Evolutionary conservation across 2,329 filamentous ascomycete species (phyloP).

Genomic region (Colletotrichum navitas): DNA sequence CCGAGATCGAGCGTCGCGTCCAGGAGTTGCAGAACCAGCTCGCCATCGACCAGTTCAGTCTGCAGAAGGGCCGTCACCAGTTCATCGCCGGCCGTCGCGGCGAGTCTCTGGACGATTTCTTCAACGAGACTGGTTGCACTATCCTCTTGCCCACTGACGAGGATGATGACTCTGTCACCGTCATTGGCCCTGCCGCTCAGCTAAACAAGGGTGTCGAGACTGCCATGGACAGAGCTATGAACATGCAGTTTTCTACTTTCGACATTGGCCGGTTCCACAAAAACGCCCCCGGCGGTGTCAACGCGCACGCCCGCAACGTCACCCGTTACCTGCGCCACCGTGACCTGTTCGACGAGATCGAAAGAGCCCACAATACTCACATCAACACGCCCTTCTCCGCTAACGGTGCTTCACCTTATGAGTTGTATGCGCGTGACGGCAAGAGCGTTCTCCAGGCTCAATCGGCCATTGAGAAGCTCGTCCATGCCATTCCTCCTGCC

Average conservation of each 20-base stretch:
- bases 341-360: conserved; percentile 84
- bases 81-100: conserved; percentile 93
- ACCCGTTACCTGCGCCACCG: conserved; percentile 89
- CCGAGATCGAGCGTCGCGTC: conserved; percentile 83
- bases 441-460: conserved; percentile 85
- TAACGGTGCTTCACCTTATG: conserved; percentile 82
- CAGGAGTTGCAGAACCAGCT: conserved; percentile 82
- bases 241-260: conserved; percentile 86
- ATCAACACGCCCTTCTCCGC: conserved; percentile 83
- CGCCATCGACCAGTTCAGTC: conserved; percentile 81
- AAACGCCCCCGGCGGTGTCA: conserved; percentile 77
- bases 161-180: conserved; percentile 85
- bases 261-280: conserved; percentile 86
- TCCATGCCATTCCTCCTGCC: conserved; percentile 79
- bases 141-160: conserved; percentile 84
- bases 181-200: conserved; percentile 82
- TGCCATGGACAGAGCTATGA: conserved; percentile 88
- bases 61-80: conserved; percentile 90
- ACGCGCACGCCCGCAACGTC: conserved; percentile 85
- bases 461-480: conserved; percentile 79
- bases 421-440: conserved; percentile 87
- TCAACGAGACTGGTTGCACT: conserved; percentile 89
- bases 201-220: conserved; percentile 83
- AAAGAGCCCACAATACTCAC: conserved; percentile 84
- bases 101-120: conserved; percentile 85